A percentile compares a stretch with the other conserved stretches of the same genome.
Conservation (phyloP, 495 filamentous ascomycete genomes). For the Tuber magnatum region DNA sequence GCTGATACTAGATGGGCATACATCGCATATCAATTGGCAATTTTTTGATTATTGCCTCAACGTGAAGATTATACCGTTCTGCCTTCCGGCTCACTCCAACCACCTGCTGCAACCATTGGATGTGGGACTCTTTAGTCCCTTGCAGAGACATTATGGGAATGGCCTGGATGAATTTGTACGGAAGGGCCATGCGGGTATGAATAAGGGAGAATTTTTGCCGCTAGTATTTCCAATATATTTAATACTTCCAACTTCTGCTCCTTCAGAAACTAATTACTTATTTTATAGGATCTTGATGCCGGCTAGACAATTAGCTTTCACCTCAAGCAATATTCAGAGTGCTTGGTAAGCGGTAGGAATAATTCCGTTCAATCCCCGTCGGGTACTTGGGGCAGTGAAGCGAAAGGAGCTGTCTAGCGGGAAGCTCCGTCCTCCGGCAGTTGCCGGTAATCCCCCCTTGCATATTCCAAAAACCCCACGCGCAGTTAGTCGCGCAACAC, state of each 20-base stretch:
- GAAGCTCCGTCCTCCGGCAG: neutral
- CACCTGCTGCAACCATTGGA: too few species aligned
- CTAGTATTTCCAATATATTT: neutral
- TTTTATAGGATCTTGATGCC: neutral
- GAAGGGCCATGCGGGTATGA: neutral
- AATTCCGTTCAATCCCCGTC: neutral
- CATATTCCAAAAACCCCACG: neutral
- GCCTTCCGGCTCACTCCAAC: too few species aligned
- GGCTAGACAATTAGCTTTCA: neutral
- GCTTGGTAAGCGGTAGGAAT: neutral
- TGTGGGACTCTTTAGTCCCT: too few species aligned
- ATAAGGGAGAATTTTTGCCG: slow-evolving; percentile 9
- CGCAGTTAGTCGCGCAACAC: neutral
- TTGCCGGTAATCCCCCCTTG: neutral
- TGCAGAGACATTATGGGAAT: too few species aligned
- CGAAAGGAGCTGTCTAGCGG: neutral
- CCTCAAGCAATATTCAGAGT: neutral
- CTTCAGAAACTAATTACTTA: neutral
- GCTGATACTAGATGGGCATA: too few species aligned
- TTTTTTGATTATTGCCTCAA: too few species aligned
- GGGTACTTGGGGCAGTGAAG: neutral
- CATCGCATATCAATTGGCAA: too few species aligned
- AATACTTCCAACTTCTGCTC: neutral
- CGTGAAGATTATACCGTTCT: too few species aligned
- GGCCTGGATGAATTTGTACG: slow-evolving; percentile 5